A percentile compares a stretch with the other conserved stretches of the same genome.
These are phyloP conservation scores for Pseudogymnoascus sp. DNA, from an alignment of 2,329 filamentous ascomycete species.

Conservation along the genomic window DNA sequence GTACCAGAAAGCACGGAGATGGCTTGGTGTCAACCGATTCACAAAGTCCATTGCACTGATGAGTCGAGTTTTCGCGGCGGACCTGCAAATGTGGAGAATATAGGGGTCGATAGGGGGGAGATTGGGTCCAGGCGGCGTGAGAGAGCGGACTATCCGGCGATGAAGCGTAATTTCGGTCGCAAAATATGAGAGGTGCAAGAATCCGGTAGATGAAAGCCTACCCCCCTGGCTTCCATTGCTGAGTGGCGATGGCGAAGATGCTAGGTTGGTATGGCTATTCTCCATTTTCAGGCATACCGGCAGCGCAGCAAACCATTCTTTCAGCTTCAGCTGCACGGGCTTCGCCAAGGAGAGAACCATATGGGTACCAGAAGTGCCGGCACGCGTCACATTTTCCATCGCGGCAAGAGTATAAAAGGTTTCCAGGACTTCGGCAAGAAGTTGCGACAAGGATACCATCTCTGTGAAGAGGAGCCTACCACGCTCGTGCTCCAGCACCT, in stretches of 20 bases:
- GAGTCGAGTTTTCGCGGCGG: constrained; percentile 83
- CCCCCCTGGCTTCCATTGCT: constrained; percentile 18
- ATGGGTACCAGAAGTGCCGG: constrained; percentile 61
- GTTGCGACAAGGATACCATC: constrained; percentile 66
- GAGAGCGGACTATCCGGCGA: constrained; percentile 77
- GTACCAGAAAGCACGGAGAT: constrained; percentile 89
- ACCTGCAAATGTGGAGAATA: constrained; percentile 84
- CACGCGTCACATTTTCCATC: constrained; percentile 58
- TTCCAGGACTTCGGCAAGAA: constrained; percentile 72
- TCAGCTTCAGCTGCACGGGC: constrained; percentile 72
- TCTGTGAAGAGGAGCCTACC: constrained; percentile 65
- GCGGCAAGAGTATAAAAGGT: constrained; percentile 75
- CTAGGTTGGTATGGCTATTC: constrained; percentile 25
- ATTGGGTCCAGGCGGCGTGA: constrained; percentile 39
- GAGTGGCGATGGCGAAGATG: constrained; percentile 33
- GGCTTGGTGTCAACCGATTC: constrained; percentile 77
- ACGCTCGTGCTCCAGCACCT: constrained; percentile 52
- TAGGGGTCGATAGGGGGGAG: constrained; percentile 58
- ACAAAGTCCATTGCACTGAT: constrained; percentile 98
- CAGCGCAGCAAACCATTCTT: constrained; percentile 72
- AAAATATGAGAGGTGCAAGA: constrained; percentile 86
- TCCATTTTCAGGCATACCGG: constrained; percentile 57
- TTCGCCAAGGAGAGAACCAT: constrained; percentile 68
- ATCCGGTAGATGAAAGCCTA: constrained; percentile 56
- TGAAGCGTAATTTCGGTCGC: constrained; percentile 91